Conservation (phyloP, 2,329 filamentous ascomycete species). For the Penicillium sp. region DNA sequence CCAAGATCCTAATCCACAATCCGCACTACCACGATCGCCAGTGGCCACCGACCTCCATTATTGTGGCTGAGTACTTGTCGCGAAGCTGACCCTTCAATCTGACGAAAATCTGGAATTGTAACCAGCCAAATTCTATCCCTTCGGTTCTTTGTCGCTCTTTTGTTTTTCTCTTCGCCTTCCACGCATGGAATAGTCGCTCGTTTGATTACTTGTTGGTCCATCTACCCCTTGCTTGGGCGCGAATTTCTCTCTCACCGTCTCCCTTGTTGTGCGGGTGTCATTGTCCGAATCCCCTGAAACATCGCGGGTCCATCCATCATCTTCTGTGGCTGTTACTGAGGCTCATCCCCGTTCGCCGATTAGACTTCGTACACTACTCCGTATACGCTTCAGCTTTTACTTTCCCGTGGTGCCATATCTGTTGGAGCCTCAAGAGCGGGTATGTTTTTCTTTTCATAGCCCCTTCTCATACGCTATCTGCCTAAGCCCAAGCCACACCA, state of each 20-base stretch:
- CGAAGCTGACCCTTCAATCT: neutral
- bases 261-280: constrained; percentile 5
- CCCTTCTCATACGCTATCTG: neutral
- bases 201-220: constrained; percentile 9
- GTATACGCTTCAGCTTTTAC: constrained; percentile 1
- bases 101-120: neutral
- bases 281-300: neutral
- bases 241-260: neutral
- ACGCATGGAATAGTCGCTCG: neutral
- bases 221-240: constrained; percentile 5
- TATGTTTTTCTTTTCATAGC: constrained; percentile 8
- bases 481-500: constrained; percentile 1
- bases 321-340: constrained; percentile 5
- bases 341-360: neutral
- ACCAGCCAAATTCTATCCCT: constrained; percentile 6
- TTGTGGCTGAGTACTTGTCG: constrained; percentile 8
- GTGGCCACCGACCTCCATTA: neutral
- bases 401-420: neutral
- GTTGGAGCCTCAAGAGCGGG: neutral
- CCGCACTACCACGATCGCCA: constrained; percentile 4
- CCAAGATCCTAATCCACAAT: constrained; percentile 5
- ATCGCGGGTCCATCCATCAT: neutral
- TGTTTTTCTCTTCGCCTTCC: neutral
- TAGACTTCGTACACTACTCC: neutral
- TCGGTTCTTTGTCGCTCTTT: constrained; percentile 1